These are phyloP conservation scores for Euphrasia confusa DNA, from an alignment of 257 asterid species.

Conservation along the genomic window DNA sequence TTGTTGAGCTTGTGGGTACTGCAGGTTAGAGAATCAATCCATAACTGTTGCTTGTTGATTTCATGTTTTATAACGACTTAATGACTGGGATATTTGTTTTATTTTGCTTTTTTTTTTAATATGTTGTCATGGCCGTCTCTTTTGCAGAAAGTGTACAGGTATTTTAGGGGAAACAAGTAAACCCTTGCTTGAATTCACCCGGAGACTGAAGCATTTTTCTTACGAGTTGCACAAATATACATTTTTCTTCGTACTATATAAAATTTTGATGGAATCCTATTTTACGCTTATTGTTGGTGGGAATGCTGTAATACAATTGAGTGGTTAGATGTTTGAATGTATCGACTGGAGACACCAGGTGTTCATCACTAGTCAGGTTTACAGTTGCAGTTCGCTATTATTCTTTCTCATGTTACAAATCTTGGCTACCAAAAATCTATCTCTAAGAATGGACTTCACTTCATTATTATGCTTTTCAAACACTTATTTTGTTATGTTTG, in stretches of 20 bases:
- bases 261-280: background rate
- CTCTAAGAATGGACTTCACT: too few relatives aligned
- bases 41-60: background rate
- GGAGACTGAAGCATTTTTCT: background rate
- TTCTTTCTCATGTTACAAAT: too few relatives aligned
- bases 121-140: background rate
- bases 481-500: too few relatives aligned
- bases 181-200: background rate
- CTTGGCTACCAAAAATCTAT: too few relatives aligned
- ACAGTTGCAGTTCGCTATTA: too few relatives aligned
- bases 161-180: conserved; percentile 4
- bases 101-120: background rate
- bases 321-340: background rate
- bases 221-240: background rate
- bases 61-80: background rate
- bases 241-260: background rate
- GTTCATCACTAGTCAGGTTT: too few relatives aligned
- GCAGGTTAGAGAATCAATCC: conserved; percentile 2
- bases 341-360: too few relatives aligned
- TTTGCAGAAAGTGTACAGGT: conserved; percentile 7
- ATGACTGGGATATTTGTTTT: background rate
- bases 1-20: conserved; percentile 9
- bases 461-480: too few relatives aligned
- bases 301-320: background rate
- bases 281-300: background rate